A percentile compares a stretch with the other conserved stretches of the same genome.
These are phyloP conservation scores for Tetrahymena thermophila DNA, from an alignment of 73 alveolate genomes.

Conservation along the genomic window DNA sequence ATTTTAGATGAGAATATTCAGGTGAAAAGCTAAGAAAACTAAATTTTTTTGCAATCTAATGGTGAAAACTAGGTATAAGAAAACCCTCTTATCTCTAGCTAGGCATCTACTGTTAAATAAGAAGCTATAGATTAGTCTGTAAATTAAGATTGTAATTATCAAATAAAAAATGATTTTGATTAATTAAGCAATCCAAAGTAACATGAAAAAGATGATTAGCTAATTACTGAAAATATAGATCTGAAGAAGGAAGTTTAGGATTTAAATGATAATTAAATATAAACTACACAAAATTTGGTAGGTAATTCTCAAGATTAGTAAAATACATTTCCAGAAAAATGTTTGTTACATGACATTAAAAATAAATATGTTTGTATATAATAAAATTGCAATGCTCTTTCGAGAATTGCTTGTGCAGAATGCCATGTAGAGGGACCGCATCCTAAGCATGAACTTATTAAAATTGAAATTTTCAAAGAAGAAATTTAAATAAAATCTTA, in stretches of 20 bases:
- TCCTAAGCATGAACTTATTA: not conserved
- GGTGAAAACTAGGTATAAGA: not conserved
- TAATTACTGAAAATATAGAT: not conserved
- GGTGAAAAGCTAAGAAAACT: not conserved
- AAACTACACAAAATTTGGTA: not conserved
- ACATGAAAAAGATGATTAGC: not conserved
- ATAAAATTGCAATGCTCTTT: not conserved
- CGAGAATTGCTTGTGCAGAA: not conserved
- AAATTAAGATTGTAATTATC: not conserved
- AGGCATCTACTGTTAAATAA: not conserved
- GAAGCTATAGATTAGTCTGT: not conserved
- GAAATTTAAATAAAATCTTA: not conserved
- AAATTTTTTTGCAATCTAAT: not conserved
- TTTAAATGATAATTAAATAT: not conserved
- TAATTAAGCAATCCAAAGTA: not conserved
- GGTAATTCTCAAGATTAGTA: not conserved
- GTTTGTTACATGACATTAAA: not conserved
- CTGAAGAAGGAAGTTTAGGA: not conserved
- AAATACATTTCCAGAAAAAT: not conserved
- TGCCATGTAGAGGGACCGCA: not conserved
- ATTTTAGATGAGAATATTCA: not conserved
- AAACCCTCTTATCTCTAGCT: not conserved
- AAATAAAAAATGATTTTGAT: not conserved
- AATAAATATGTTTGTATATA: not conserved
- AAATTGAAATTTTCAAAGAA: not conserved